These are phyloP conservation scores for Fulvia fulva DNA, from an alignment of 2,329 filamentous ascomycete species.

Conservation along the genomic window DNA sequence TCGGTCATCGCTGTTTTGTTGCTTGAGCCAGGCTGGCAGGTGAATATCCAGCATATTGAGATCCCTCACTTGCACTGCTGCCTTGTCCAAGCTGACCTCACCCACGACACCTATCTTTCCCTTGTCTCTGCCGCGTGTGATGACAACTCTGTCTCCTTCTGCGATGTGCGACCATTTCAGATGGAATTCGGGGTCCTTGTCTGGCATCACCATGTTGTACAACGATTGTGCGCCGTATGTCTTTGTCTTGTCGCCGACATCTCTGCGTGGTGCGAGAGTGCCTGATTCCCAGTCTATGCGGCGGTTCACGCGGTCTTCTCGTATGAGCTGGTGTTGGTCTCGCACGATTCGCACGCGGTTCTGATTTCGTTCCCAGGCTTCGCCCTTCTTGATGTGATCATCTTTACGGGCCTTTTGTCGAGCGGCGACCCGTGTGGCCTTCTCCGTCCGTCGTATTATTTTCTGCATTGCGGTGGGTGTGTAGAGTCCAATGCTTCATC, in stretches of 20 bases:
- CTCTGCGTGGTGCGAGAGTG: constrained; percentile 70
- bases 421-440: constrained; percentile 7
- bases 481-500: background rate
- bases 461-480: constrained; percentile 16
- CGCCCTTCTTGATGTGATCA: constrained; percentile 17
- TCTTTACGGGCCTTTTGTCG: constrained; percentile 9
- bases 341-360: constrained; percentile 25
- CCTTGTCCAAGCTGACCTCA: constrained; percentile 44
- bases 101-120: constrained; percentile 76
- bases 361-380: constrained; percentile 32
- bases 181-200: constrained; percentile 22
- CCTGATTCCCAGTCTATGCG: constrained; percentile 77
- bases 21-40: constrained; percentile 40
- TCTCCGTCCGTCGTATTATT: constrained; percentile 13
- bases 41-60: constrained; percentile 43
- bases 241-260: constrained; percentile 57
- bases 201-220: constrained; percentile 25
- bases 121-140: constrained; percentile 72
- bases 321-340: constrained; percentile 31
- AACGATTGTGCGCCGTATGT: constrained; percentile 52
- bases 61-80: constrained; percentile 35
- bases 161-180: constrained; percentile 34
- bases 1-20: constrained; percentile 38
- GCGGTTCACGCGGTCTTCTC: constrained; percentile 53
- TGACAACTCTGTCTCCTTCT: constrained; percentile 72